Percentiles rank a stretch among this genome's conserved stretches.
Evolutionary conservation across 352 stramenopile species (phyloP).

Genomic region (Phytophthora citrophthora): DNA sequence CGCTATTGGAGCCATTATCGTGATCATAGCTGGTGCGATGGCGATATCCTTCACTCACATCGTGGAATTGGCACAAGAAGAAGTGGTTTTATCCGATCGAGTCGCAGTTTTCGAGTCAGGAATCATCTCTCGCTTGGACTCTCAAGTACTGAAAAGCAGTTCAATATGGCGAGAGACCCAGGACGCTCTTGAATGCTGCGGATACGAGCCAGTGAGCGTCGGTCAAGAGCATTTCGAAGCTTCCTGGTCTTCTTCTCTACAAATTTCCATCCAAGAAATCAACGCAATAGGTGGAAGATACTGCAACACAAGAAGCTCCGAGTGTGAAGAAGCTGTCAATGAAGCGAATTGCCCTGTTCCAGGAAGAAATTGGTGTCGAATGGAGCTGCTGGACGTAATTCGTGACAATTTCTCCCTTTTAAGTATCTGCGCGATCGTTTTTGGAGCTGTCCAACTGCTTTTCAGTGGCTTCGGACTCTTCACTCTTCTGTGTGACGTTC

Average conservation of each 20-base stretch:
- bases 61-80: conserved; percentile 36
- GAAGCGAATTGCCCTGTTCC: conserved; percentile 51
- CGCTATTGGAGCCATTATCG: conserved; percentile 41
- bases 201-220: conserved; percentile 37
- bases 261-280: conserved; percentile 39
- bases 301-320: conserved; percentile 30
- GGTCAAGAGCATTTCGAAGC: conserved; percentile 26
- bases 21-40: conserved; percentile 56
- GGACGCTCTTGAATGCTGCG: conserved; percentile 62
- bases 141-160: conserved; percentile 36
- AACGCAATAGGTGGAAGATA: conserved; percentile 52
- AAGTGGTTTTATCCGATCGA: conserved; percentile 43
- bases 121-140: conserved; percentile 47
- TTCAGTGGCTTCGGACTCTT: conserved; percentile 57
- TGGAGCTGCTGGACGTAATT: conserved; percentile 51
- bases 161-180: conserved; percentile 52
- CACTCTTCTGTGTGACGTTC: conserved; percentile 68
- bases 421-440: conserved; percentile 45
- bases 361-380: conserved; percentile 53
- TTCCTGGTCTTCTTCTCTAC: conserved; percentile 42
- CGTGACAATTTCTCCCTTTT: conserved; percentile 56
- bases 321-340: conserved; percentile 23
- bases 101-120: conserved; percentile 54
- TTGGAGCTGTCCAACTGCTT: conserved; percentile 54
- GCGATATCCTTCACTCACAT: conserved; percentile 49